phyloP scores from a whole-genome alignment of 768 basidiomycete species.

The Tricholomella constricta region DNA sequence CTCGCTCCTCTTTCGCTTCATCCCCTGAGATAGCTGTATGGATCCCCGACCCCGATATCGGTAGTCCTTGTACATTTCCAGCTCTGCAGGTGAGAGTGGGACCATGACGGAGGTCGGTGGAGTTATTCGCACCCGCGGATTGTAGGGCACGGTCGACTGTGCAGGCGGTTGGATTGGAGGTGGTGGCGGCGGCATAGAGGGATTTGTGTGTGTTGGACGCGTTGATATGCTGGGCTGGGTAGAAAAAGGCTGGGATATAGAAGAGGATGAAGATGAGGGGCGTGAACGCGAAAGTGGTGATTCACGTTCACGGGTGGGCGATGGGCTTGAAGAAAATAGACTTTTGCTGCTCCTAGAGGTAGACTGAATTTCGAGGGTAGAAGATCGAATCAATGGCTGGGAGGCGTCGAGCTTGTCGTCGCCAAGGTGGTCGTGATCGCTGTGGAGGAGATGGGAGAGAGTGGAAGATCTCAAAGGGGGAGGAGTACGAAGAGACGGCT shows the following conservation, averaged over 20 bases:
- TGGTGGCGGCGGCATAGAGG: slow-evolving; percentile 34
- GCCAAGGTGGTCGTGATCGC: slow-evolving; percentile 24
- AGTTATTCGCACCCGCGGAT: slow-evolving; percentile 61
- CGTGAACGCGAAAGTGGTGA: slow-evolving; percentile 32
- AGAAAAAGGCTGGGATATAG: slow-evolving; percentile 23
- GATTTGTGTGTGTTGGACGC: slow-evolving; percentile 26
- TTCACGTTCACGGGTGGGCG: slow-evolving; percentile 28
- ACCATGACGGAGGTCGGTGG: slow-evolving; percentile 61
- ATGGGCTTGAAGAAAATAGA: slow-evolving; percentile 25
- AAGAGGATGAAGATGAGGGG: slow-evolving; percentile 41
- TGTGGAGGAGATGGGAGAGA: slow-evolving; percentile 42
- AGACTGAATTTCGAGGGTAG: slow-evolving; percentile 16
- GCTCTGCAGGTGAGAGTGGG: slow-evolving; percentile 65
- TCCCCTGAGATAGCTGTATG: slow-evolving; percentile 40
- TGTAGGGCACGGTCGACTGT: slow-evolving; percentile 56
- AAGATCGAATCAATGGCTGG: slow-evolving; percentile 31
- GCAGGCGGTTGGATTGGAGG: slow-evolving; percentile 33
- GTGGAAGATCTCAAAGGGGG: slow-evolving; percentile 44
- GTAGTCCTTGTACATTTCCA: slow-evolving; percentile 57
- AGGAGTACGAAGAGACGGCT: slow-evolving; percentile 25
- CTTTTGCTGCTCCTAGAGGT: slow-evolving; percentile 16
- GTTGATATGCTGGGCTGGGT: slow-evolving; percentile 8
- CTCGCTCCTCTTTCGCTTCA: slow-evolving; percentile 28
- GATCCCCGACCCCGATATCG: slow-evolving; percentile 60
- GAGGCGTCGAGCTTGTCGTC: slow-evolving; percentile 35